Base-by-base conservation (phyloP, 2,329 filamentous ascomycete species). In the Aspergillus pseudoglaucus region DNA sequence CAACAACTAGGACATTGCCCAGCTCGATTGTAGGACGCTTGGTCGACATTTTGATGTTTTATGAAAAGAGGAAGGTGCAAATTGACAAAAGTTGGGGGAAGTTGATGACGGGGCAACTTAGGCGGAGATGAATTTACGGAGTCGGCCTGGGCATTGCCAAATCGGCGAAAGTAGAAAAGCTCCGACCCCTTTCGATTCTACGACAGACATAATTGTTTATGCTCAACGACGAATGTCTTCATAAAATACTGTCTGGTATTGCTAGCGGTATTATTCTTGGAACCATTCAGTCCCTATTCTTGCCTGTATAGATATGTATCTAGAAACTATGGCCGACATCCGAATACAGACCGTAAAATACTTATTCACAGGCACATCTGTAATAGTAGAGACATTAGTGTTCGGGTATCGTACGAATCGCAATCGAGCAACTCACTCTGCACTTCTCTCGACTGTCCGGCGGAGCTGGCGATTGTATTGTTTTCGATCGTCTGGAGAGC, bases 401-500 rank as follows among this genome's bases (percentile, higher is more conserved):
- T 39, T 15, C 35, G 17, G 15, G 35, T 39, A 39, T 39, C 35
- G 6, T 17, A 30, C 25, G 3, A 4, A 42, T 22, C 12, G 17
- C 20, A 42, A 42, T 38, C 32, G 22, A 32, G 6, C 3, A 15
- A 52, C 58, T 57, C 52, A 67, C 58, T 70, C 66, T 40, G 58
- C 55, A 50, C 64, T 70, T 44, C 58, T 59, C 51, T 69, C 86
- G 3, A 93, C 87, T 8, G 87, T 87, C 59, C 88, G 80, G 46
- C 91, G 81, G 52, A 97, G 75, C 52, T 82, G 82, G 46, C 91
- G 82, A 59, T 87, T 90, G 71, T 97, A 97, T 55, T 82, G 71
- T 69, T 90, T 95, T 63, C 87, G 87, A 46, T 91, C 85, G 2
- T 90, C 85, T 0, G 80, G 70, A 3, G 77, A 77, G 3, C 90